phyloP scores from a whole-genome alignment of 1,284 basidiomycete species.

The Austroboletus novae-zelandiae region DNA sequence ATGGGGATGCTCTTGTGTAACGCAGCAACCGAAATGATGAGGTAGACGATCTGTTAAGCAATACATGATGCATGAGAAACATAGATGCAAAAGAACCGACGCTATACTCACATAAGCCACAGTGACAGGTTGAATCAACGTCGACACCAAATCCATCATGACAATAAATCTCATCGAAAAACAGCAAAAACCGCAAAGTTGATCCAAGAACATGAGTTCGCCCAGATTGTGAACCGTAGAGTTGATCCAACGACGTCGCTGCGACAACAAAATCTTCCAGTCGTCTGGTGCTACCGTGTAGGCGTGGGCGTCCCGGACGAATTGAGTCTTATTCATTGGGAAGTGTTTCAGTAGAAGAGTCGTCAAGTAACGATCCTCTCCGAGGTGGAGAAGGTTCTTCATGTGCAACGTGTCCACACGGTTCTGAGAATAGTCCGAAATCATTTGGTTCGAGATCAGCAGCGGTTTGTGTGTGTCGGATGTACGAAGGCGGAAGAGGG shows the following conservation, averaged over 20 bases:
- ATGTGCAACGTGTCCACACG: slow-evolving; percentile 96
- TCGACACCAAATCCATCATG: slow-evolving; percentile 91
- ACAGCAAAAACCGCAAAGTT: slow-evolving; percentile 95
- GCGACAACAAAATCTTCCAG: slow-evolving; percentile 94
- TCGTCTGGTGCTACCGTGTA: slow-evolving; percentile 90
- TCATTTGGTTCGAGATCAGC: slow-evolving; percentile 85
- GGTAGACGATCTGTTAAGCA: slow-evolving; percentile 71
- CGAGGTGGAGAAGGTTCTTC: slow-evolving; percentile 95
- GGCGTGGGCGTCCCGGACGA: slow-evolving; percentile 90
- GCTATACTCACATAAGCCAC: slow-evolving; percentile 81
- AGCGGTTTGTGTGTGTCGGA: slow-evolving; percentile 92
- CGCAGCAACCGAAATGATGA: slow-evolving; percentile 74
- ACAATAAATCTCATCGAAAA: slow-evolving; percentile 99
- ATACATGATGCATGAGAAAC: slow-evolving; percentile 8
- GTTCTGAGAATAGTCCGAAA: slow-evolving; percentile 94
- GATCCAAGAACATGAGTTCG: slow-evolving; percentile 89
- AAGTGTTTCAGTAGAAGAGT: slow-evolving; percentile 95
- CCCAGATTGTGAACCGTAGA: slow-evolving; percentile 97
- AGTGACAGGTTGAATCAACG: slow-evolving; percentile 87
- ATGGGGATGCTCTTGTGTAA: slow-evolving; percentile 66
- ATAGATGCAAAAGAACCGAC: background rate
- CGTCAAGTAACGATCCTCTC: slow-evolving; percentile 98
- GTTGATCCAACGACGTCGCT: slow-evolving; percentile 99
- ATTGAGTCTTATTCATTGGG: slow-evolving; percentile 90
- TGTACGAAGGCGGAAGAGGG: slow-evolving; percentile 88